These are phyloP conservation scores for Amniculicola lignicola DNA, from an alignment of 495 filamentous ascomycete genomes.

Conservation along the genomic window DNA sequence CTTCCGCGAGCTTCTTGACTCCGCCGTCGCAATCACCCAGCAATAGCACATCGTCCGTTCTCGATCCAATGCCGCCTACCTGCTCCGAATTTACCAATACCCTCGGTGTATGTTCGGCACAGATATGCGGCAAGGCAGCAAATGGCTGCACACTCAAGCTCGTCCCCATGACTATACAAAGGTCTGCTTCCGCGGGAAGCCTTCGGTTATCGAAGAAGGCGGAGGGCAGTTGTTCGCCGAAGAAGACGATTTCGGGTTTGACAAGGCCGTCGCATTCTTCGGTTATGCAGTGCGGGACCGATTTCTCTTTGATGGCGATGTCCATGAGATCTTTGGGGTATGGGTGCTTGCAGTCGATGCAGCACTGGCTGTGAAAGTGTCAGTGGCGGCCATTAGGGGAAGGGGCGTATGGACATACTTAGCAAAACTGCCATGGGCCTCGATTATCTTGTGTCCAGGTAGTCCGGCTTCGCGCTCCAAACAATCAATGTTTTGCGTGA, in stretches of 20 bases:
- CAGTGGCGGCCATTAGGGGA: not conserved
- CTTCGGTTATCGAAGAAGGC: slow-evolving; percentile 61
- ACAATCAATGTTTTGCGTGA: slow-evolving; percentile 97
- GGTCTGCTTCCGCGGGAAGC: slow-evolving; percentile 63
- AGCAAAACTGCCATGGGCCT: slow-evolving; percentile 95
- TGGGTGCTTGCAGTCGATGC: slow-evolving; percentile 75
- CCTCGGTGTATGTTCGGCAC: slow-evolving; percentile 61
- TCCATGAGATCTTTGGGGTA: slow-evolving; percentile 75
- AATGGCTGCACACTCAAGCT: slow-evolving; percentile 88
- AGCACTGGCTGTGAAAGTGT: slow-evolving; percentile 55
- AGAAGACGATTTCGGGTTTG: slow-evolving; percentile 98
- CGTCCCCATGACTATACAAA: slow-evolving; percentile 88
- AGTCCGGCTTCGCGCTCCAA: slow-evolving; percentile 87
- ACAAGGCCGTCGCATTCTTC: slow-evolving; percentile 72
- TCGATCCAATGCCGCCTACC: slow-evolving; percentile 76
- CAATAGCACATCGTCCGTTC: slow-evolving; percentile 71
- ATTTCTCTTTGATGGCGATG: slow-evolving; percentile 55
- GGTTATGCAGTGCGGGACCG: slow-evolving; percentile 64
- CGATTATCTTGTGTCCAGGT: slow-evolving; percentile 73
- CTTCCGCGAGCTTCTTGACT: slow-evolving; percentile 75
- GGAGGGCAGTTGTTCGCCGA: slow-evolving; percentile 69
- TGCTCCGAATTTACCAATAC: slow-evolving; percentile 82
- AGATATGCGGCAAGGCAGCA: slow-evolving; percentile 68
- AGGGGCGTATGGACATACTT: slow-evolving; percentile 30
- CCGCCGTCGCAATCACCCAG: slow-evolving; percentile 78